These are phyloP conservation scores for Beauveria scarabaeidicola DNA, from an alignment of 2,329 filamentous ascomycete species.

Conservation along the genomic window DNA sequence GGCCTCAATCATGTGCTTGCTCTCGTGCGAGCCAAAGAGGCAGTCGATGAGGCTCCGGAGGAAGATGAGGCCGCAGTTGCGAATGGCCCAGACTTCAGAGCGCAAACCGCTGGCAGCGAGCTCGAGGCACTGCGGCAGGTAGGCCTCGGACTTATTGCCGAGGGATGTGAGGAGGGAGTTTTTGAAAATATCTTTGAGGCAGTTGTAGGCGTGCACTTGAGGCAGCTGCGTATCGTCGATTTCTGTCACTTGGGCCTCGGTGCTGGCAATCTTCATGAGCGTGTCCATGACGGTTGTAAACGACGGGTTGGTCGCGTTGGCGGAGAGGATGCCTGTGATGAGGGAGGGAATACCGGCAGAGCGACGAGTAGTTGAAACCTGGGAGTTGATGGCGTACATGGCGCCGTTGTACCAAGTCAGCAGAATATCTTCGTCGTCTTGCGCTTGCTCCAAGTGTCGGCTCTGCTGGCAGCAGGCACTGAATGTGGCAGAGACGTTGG, in stretches of 20 bases:
- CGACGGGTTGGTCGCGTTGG: conserved; percentile 49
- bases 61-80: conserved; percentile 86
- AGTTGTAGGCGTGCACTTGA: conserved; percentile 93
- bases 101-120: conserved; percentile 74
- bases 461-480: conserved; percentile 64
- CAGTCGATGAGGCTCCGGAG: conserved; percentile 77
- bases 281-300: conserved; percentile 58
- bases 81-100: conserved; percentile 83
- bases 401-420: conserved; percentile 64
- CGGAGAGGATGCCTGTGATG: conserved; percentile 70
- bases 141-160: conserved; percentile 61
- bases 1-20: conserved; percentile 50
- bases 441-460: conserved; percentile 33
- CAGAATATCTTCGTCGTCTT: conserved; percentile 39
- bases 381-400: conserved; percentile 60
- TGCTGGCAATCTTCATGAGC: conserved; percentile 50
- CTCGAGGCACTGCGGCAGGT: conserved; percentile 64
- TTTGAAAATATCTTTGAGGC: conserved; percentile 84
- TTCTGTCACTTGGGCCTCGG: conserved; percentile 43
- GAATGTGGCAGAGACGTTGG: conserved; percentile 85
- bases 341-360: conserved; percentile 89
- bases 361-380: conserved; percentile 75
- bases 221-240: conserved; percentile 62
- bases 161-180: conserved; percentile 68
- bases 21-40: conserved; percentile 68